A percentile compares a stretch with the other conserved stretches of the same genome.
Evolutionary conservation across 2,329 filamentous ascomycete species (phyloP).

Genomic region (Xylariomycetidae sp.): DNA sequence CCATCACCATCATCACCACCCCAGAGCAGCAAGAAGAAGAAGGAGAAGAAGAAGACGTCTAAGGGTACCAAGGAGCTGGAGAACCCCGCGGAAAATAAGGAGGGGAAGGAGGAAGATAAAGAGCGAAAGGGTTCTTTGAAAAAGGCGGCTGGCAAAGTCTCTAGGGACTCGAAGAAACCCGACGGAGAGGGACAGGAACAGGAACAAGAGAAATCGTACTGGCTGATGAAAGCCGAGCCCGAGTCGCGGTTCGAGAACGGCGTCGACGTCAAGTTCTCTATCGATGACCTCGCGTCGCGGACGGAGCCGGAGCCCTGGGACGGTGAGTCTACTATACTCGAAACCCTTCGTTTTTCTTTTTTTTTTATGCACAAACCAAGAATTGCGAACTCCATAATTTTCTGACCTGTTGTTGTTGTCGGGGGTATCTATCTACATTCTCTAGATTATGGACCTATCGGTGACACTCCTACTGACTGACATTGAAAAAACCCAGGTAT

Average conservation of each 20-base stretch:
- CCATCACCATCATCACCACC: no score
- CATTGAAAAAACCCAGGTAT: conserved; percentile 22
- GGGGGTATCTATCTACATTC: no score
- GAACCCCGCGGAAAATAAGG: no score
- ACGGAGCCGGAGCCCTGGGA: conserved; percentile 85
- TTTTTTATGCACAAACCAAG: conserved; percentile 3
- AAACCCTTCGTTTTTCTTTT: conserved; percentile 1
- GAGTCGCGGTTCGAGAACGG: conserved; percentile 83
- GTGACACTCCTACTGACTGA: neutral
- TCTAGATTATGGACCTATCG: no score
- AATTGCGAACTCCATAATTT: conserved; percentile 41
- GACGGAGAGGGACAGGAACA: neutral
- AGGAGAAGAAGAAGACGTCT: conserved; percentile 1
- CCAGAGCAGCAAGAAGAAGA: no score
- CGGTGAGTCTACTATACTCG: conserved; percentile 50
- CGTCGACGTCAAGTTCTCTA: conserved; percentile 86
- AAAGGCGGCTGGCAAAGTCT: no score
- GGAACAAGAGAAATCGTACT: conserved; percentile 51
- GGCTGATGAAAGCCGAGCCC: conserved; percentile 86
- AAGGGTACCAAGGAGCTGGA: no score
- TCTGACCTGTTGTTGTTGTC: no score
- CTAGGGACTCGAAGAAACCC: no score
- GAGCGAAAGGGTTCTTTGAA: no score
- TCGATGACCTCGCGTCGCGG: conserved; percentile 76
- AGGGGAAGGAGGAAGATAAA: no score